Evolutionary conservation across 1,284 basidiomycete species (phyloP), one percentile per base, ranked within the genome.

Genomic region (Meira nashicola): DNA sequence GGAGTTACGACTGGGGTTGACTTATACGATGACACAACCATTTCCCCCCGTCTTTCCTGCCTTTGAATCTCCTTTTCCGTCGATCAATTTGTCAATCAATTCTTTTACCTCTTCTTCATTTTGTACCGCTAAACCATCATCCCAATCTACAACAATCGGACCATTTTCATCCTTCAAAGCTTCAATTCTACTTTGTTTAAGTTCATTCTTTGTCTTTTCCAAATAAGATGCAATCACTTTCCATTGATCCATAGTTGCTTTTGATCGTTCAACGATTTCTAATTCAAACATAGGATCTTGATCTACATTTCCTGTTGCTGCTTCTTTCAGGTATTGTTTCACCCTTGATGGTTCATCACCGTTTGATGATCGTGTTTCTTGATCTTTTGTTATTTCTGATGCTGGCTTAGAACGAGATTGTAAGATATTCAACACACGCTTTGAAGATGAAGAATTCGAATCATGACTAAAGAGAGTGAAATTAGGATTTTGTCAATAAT

Each of bases 71-170:
- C 25, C 46, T 52, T 52, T n/a, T 17, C 33, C 14, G 10, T 52
- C 38, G 17, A 19, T 15, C 19, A 53, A 33, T 37, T 33, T n/a
- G 6, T 53, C 50, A 8, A 53, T 5, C 21, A 53, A 41, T 37
- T 39, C 6, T 38, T 53, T 53, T 6, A 53, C 50, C 17, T n/a
- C 50, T 15, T 53, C 50, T 23, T 53, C 50, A 17, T n/a, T 17
- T 39, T 41, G 37, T 5, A 39, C 12, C 38, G 37, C 50, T n/a
- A 17, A 19, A 41, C 50, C 50, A 39, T 41, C 50, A 17, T 44
- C 43, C 50, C 50, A 53, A 41, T 53, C 50, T 7, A 53, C 50
- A 2, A 53, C 50, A 15, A 53, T 14, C 11, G 50, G 28, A 53
- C 50, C 50, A n/a, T 39, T 15, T 17, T 53, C 28, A 14, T 23